A percentile compares a stretch with the other conserved stretches of the same genome.
Evolutionary conservation across 2,329 filamentous ascomycete species (phyloP).

Genomic region (Emericellopsis atlantica): DNA sequence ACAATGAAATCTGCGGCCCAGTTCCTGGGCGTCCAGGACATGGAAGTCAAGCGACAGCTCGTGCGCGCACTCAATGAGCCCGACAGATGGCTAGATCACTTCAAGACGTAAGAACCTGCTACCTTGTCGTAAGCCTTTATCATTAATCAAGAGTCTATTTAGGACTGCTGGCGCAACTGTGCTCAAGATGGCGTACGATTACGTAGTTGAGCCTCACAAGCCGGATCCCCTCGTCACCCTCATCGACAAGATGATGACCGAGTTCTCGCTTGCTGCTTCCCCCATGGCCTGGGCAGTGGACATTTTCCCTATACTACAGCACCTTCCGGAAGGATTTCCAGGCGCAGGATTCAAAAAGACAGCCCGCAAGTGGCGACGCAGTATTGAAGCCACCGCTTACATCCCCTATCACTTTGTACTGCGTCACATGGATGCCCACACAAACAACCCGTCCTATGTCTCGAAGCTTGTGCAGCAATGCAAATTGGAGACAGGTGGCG

Average conservation of each 20-base stretch:
- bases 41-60: slow-evolving; percentile 13
- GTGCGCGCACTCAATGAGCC: slow-evolving; percentile 8
- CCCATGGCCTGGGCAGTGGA: slow-evolving; percentile 11
- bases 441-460: slow-evolving; percentile 1
- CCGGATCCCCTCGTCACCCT: slow-evolving; percentile 6
- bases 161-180: slow-evolving; percentile 10
- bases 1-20: slow-evolving; percentile 7
- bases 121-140: not conserved
- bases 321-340: slow-evolving; percentile 7
- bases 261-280: slow-evolving; percentile 9
- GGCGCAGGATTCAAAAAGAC: slow-evolving; percentile 10
- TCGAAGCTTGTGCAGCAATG: slow-evolving; percentile 2
- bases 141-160: not conserved
- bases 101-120: slow-evolving; percentile 11
- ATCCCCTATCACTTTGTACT: slow-evolving; percentile 10
- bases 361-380: slow-evolving; percentile 8
- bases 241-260: slow-evolving; percentile 8
- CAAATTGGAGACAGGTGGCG: not conserved
- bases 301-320: slow-evolving; percentile 7
- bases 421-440: slow-evolving; percentile 4
- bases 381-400: slow-evolving; percentile 5
- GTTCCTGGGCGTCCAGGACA: slow-evolving; percentile 11
- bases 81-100: slow-evolving; percentile 9
- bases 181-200: slow-evolving; percentile 9
- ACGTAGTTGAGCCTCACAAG: slow-evolving; percentile 8